Percentiles rank a stretch among this genome's conserved stretches.
These are phyloP conservation scores for Spatholobus suberectus DNA, from an alignment of 306 rosid species.

Conservation along the genomic window DNA sequence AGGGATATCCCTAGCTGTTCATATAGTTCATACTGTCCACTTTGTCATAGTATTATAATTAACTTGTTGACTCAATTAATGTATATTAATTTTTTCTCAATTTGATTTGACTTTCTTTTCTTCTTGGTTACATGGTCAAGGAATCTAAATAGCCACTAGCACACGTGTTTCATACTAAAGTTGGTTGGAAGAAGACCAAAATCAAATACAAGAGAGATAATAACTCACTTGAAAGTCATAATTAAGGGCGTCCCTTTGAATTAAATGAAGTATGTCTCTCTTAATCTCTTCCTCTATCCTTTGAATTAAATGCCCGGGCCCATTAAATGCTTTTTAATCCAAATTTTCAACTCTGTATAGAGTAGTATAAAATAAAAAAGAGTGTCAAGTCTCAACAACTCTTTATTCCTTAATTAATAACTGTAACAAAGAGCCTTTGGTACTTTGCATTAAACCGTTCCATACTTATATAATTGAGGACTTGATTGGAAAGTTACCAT, in stretches of 20 bases:
- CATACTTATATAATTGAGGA: background rate
- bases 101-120: slow-evolving; percentile 3
- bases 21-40: background rate
- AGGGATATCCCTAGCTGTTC: background rate
- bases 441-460: background rate
- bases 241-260: background rate
- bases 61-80: slow-evolving; percentile 27
- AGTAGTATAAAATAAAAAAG: background rate
- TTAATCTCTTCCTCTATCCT: background rate
- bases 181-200: background rate
- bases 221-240: background rate
- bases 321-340: background rate
- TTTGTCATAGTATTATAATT: background rate
- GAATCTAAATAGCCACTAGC: background rate
- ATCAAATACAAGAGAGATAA: background rate
- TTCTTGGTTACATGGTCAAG: background rate
- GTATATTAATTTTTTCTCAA: background rate
- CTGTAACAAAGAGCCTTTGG: background rate
- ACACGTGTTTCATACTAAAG: slow-evolving; percentile 15
- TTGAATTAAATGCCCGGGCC: background rate
- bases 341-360: background rate
- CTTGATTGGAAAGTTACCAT: background rate
- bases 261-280: background rate
- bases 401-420: background rate
- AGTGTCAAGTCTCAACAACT: background rate